Evolutionary conservation across 768 basidiomycete genomes (phyloP).

Genomic region (Artomyces pyxidatus): DNA sequence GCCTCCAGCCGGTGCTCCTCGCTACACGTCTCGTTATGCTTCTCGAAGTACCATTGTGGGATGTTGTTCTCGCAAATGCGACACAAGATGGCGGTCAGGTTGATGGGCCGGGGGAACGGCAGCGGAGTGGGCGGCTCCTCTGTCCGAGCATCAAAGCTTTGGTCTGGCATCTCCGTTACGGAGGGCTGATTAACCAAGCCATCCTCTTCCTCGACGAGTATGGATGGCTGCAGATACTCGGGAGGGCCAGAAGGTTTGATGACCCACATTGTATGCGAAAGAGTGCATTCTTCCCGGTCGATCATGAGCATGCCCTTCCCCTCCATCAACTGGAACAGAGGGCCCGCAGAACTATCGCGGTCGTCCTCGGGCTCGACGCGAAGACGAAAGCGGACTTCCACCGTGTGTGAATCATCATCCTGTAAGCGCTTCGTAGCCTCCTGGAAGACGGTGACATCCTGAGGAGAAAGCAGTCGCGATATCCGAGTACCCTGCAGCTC

Average conservation of each 20-base stretch:
- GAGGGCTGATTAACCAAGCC: conserved; percentile 28
- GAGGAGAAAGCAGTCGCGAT: conserved; percentile 69
- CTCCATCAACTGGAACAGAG: conserved; percentile 81
- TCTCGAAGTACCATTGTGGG: conserved; percentile 99
- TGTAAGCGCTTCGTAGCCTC: conserved; percentile 80
- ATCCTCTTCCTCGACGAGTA: conserved; percentile 44
- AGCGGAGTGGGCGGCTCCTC: conserved; percentile 51
- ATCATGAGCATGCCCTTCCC: conserved; percentile 99
- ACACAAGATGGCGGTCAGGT: conserved; percentile 79
- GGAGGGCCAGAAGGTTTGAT: conserved; percentile 74
- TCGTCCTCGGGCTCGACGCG: conserved; percentile 63
- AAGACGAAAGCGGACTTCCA: conserved; percentile 86
- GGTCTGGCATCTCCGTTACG: conserved; percentile 13
- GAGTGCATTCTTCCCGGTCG: conserved; percentile 78
- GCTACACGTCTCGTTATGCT: conserved; percentile 98
- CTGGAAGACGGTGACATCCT: conserved; percentile 76
- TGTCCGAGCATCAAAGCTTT: not conserved
- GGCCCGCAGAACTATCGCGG: conserved; percentile 34
- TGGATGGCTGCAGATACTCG: conserved; percentile 57
- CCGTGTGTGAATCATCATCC: conserved; percentile 88
- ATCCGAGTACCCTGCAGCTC: conserved; percentile 73
- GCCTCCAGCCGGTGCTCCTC: conserved; percentile 95
- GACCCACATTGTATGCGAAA: conserved; percentile 98
- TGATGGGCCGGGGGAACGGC: conserved; percentile 71
- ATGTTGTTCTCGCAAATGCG: conserved; percentile 96